Base-by-base conservation (phyloP, 768 basidiomycete species). In the Tephrocybe rancida region DNA sequence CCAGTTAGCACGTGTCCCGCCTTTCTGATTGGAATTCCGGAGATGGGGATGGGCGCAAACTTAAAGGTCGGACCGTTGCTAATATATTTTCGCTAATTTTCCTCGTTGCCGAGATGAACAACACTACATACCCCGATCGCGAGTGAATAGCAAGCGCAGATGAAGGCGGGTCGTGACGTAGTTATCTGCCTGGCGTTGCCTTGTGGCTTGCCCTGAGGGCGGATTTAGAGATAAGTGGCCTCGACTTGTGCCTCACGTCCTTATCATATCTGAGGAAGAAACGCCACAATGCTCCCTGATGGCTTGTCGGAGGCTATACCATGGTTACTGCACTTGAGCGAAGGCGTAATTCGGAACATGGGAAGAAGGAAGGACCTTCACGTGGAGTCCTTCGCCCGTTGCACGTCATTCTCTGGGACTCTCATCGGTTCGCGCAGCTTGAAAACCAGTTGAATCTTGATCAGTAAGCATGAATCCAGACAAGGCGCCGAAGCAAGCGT, bases 11-110 rank as follows among this genome's bases (percentile, higher is more conserved):
- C 55, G 34, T 56, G 51, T 26, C 27, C 35, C 10, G 8, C 32
- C 32, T 56, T 55, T 60, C 59, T 60, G 59, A 60, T 60, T 51
- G 45, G 52, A 56, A 56, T 24, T 47, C 50, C 37, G 41, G 44
- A 54, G 45, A 32, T 24, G 22, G 34, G 24, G 41, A 50, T n/a
- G 35, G 9, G 38, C 13, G 43, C 24, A 38, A n/a, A n/a, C n/a
- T n/a, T n/a, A n/a, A 48, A 34, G 44, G 51, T 56, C 25, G 44
- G 48, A 7, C 45, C 52, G 55, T 54, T 22, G 8, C 21, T 21
- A 13, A 41, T 22, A 19, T 19, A 44, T 50, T 30, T 30, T 5
- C 32, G 19, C 45, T 19, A 26, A 37, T 27, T 24, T 29, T 39
- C 29, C 10, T 44, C 27, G 16, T 53, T 45, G 21, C 42, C 50